Percentiles rank a stretch among this genome's conserved stretches.
These are phyloP conservation scores for Anastatica hierochuntica DNA, from an alignment of 345 rosid species.

Conservation along the genomic window DNA sequence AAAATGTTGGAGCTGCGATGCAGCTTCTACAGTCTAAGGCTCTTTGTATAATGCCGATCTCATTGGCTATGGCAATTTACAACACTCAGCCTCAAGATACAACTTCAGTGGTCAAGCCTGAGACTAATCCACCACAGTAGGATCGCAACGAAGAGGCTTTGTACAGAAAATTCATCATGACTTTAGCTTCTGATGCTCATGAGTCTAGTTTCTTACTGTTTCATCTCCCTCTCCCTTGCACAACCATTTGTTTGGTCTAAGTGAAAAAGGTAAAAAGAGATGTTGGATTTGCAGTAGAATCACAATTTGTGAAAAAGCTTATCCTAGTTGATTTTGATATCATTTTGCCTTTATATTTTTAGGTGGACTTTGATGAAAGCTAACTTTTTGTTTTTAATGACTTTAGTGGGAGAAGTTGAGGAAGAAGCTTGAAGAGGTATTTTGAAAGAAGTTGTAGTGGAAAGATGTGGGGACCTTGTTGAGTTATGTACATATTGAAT, in stretches of 20 bases:
- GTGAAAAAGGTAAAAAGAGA: constrained; percentile 7
- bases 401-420: too few species aligned
- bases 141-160: constrained; percentile 4
- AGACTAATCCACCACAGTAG: constrained; percentile 61
- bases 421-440: too few species aligned
- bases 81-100: constrained; percentile 73
- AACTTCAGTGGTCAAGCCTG: constrained; percentile 66
- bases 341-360: too few species aligned
- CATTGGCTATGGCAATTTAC: constrained; percentile 87
- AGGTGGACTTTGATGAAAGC: too few species aligned
- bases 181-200: constrained; percentile 19
- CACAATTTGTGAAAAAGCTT: too few species aligned
- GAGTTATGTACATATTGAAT: too few species aligned
- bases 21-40: constrained; percentile 96
- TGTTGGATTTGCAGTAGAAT: too few species aligned
- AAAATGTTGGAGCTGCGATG: constrained; percentile 94
- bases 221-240: constrained; percentile 15
- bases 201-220: constrained; percentile 18
- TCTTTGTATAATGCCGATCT: constrained; percentile 98
- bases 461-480: too few species aligned
- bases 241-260: constrained; percentile 10
- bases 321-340: too few species aligned
- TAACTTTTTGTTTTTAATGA: too few species aligned
- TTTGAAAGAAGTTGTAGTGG: too few species aligned
- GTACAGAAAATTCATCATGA: constrained; percentile 31